A percentile compares a stretch with the other conserved stretches of the same genome.
These are phyloP conservation scores for Populus nigra DNA, from an alignment of 345 rosid genomes.

Conservation along the genomic window DNA sequence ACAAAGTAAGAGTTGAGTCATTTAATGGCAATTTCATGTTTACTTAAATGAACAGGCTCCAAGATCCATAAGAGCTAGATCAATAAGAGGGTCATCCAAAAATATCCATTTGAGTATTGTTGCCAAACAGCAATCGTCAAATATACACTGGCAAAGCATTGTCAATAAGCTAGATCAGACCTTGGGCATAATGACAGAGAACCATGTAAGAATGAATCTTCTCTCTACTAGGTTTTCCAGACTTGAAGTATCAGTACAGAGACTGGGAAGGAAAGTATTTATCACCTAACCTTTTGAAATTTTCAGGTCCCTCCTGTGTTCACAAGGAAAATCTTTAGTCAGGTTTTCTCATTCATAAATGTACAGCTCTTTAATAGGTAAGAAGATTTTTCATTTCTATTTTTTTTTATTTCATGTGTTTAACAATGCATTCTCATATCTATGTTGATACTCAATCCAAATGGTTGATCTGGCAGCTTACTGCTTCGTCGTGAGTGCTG, in stretches of 20 bases:
- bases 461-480: constrained; percentile 41
- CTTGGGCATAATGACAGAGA: constrained; percentile 43
- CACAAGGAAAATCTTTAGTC: constrained; percentile 47
- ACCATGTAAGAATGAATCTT: constrained; percentile 41
- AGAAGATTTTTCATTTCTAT: neutral
- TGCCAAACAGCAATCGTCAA: constrained; percentile 58
- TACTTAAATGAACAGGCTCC: constrained; percentile 43
- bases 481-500: constrained; percentile 72
- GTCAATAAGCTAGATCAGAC: constrained; percentile 45
- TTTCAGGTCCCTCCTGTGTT: constrained; percentile 58
- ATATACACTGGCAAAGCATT: constrained; percentile 60
- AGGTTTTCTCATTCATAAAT: constrained; percentile 62
- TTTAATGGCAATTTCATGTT: constrained; percentile 5
- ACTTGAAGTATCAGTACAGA: constrained; percentile 1
- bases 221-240: neutral
- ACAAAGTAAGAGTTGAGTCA: neutral
- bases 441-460: neutral
- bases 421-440: constrained; percentile 5
- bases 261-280: neutral
- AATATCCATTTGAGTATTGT: constrained; percentile 36
- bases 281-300: constrained; percentile 19
- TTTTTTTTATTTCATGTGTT: neutral
- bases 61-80: constrained; percentile 43
- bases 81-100: constrained; percentile 44
- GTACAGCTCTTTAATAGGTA: constrained; percentile 73